Evolutionary conservation across 2,329 filamentous ascomycete species (phyloP), one percentile per base, ranked within the genome.

Genomic region (Fusarium globosum): DNA sequence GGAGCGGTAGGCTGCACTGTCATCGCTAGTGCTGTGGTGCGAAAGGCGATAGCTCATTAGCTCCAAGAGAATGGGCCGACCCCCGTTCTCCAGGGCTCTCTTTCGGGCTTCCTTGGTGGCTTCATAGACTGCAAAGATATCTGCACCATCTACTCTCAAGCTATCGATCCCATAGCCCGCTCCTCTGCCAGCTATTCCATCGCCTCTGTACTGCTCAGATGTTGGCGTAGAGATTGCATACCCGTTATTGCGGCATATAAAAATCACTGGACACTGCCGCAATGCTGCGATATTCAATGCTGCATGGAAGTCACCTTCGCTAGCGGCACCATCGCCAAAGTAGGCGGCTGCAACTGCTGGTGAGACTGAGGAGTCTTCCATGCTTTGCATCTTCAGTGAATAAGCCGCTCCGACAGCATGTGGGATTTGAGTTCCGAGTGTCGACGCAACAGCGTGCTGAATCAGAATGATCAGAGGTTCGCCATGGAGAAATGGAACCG

Each of bases 31-130:
- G 83, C 94, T 97, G 84, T 99, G 96, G 81, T 99, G 95, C 11
- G 94, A 96, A 43, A 98, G 95, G 21, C 96, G 94, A 83, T 99
- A 99, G 30, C 94, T 96, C 94, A 99, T 97, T 61, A 95, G 95
- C 83, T 99, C 96, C 45, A 99, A 92, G 12, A 99, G 85, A 0
- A 99, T 89, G 0, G 94, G 95, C 71, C 89, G 90, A 7, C 94
- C 93, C 21, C 94, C 94, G 46, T 94, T 91, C 62, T 92, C 86
- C 7, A 98, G 87, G 0, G 96, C 95, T 78, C 95, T 89, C 53
- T 89, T 87, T 4, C 95, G 89, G 0, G 96, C 96, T 80, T 89
- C 89, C 78, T 90, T 90, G 28, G 93, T 96, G 0, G 91, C 94
- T 82, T 95, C 92, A 43, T 93, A 88, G 0, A 97, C 94, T 2